Evolutionary conservation across 129 eudicot genomes (phyloP), one percentile per base, ranked within the genome.

Genomic region (Chrysanthemum makinoi): DNA sequence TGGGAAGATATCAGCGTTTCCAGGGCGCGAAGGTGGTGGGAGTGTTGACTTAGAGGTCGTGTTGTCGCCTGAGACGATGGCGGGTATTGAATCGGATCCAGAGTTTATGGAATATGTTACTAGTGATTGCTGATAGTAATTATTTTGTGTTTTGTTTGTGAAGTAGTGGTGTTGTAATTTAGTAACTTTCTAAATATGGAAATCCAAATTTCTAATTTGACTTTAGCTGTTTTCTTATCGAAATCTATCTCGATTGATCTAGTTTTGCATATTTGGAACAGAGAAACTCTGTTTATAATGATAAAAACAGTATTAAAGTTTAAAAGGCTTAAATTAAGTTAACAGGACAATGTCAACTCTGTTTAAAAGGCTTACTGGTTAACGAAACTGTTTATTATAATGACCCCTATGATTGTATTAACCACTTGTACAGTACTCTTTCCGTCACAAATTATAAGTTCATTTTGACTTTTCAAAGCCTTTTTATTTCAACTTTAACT

Each of bases 21-120:
- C 94, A 0, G 96, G 94, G 5, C 67, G 91, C 17, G 84, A 79
- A 30, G 91, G 96, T 9, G 85, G 87, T 3, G 96, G 94, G 1
- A 86, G 86, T 48, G 96, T 90, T 17, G 96, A 90, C 59, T 70
- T 90, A 83, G 96, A 90, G 82, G 96, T 90, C 75, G 80, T 90
- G 10, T 65, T 90, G 68, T 80, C 90, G 59, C 94, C 96, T 4
- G 94, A 90, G 55, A 90, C 96, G 4, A 87, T 90, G 94, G 85
- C 79, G 44, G 86, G 83, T 18, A 48, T 90, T 53, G 90, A 82
- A 62, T 73, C 82, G 13, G 96, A 90, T 60, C 74, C 86, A 46
- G 96, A 90, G 68, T 90, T 90, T 30, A 90, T 90, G 96, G 80
- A 87, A 58, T 85, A 76, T 68, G 91, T 90, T 14, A 57, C 83